Evolutionary conservation across 805 yeast species (phyloP).

Genomic region (Clavispora carvajalis): DNA sequence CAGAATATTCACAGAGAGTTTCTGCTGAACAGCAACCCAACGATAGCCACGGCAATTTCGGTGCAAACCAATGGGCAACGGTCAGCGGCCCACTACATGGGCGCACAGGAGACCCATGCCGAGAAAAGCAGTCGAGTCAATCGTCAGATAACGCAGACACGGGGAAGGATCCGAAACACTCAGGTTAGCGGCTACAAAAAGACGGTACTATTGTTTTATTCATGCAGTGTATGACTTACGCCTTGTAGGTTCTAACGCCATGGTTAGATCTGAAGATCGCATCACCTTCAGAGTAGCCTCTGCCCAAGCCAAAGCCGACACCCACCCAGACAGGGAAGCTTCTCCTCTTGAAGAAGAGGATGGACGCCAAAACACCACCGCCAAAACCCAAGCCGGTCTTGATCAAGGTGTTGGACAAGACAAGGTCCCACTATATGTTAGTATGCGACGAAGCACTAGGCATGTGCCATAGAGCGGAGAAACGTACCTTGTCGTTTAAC

Average conservation of each 20-base stretch:
- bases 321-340: constrained; percentile 98
- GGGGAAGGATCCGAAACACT: background rate
- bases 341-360: constrained; percentile 85
- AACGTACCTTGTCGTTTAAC: constrained; percentile 52
- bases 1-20: too few species aligned
- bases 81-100: background rate
- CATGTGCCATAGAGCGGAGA: too few species aligned
- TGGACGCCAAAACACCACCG: constrained; percentile 90
- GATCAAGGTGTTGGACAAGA: constrained; percentile 86
- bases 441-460: constrained; percentile 5
- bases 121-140: too few species aligned
- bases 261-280: constrained; percentile 84
- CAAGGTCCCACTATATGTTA: constrained; percentile 76
- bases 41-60: too few species aligned
- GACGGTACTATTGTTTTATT: background rate
- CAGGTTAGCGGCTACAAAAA: background rate
- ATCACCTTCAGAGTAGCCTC: constrained; percentile 98
- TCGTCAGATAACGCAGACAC: background rate
- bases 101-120: too few species aligned
- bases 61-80: background rate
- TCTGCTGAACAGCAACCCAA: too few species aligned
- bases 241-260: constrained; percentile 71
- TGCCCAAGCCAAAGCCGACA: constrained; percentile 94
- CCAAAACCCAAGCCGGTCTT: constrained; percentile 97
- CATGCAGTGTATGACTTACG: constrained; percentile 28